Evolutionary conservation across 1,284 basidiomycete species (phyloP).

Genomic region (Ceratobasidium sp.): DNA sequence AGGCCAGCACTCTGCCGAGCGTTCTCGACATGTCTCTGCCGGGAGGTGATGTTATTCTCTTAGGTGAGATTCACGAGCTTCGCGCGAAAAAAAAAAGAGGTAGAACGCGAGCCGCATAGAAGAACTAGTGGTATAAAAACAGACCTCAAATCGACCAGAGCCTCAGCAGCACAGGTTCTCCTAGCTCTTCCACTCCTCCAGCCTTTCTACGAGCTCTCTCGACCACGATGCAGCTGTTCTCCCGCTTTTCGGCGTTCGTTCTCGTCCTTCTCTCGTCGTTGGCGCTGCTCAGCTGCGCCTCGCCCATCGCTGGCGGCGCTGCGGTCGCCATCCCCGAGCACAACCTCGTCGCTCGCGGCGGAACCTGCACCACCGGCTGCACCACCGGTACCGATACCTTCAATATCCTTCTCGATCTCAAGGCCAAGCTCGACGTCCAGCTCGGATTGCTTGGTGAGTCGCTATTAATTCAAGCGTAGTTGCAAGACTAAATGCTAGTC

Average conservation of each 20-base stretch:
- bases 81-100: not conserved
- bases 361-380: constrained; percentile 26
- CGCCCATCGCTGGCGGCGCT: no score
- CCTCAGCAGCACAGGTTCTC: constrained; percentile 35
- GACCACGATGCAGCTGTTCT: constrained; percentile 33
- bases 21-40: not conserved
- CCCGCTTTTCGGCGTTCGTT: constrained; percentile 29
- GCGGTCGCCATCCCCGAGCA: constrained; percentile 32
- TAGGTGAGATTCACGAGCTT: not conserved
- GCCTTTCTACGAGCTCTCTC: not conserved
- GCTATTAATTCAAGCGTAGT: not conserved
- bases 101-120: not conserved
- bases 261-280: constrained; percentile 36
- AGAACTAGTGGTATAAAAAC: constrained; percentile 4
- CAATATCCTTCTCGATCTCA: constrained; percentile 29
- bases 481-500: not conserved
- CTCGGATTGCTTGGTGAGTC: constrained; percentile 24
- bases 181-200: constrained; percentile 25
- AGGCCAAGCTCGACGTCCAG: constrained; percentile 27
- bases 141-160: not conserved
- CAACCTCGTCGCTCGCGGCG: constrained; percentile 31
- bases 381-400: constrained; percentile 31
- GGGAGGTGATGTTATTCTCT: not conserved
- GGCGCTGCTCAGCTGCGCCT: no score
- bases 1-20: not conserved